Conservation (phyloP, 2,329 filamentous ascomycete species). For the Phyllosticta citrichinensis region DNA sequence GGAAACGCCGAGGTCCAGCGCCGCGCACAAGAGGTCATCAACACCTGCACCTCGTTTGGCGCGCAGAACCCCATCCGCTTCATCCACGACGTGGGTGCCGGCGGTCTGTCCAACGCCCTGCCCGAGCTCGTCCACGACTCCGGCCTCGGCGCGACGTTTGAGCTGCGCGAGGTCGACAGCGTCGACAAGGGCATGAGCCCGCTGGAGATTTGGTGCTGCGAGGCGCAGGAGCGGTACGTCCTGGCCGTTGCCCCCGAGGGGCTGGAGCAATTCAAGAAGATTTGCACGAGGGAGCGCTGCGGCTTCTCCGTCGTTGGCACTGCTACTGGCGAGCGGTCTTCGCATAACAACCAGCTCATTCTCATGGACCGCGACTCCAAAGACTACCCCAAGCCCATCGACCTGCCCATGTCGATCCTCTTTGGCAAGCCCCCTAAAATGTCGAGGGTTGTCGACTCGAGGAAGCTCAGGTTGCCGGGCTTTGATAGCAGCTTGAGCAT, state of each 20-base stretch:
- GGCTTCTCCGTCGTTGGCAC: constrained; percentile 85
- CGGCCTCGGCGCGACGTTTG: constrained; percentile 80
- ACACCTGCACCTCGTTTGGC: constrained; percentile 79
- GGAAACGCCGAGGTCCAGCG: constrained; percentile 96
- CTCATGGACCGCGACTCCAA: constrained; percentile 71
- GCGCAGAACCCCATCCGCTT: constrained; percentile 83
- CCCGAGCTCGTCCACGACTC: constrained; percentile 89
- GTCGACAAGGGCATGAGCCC: constrained; percentile 89
- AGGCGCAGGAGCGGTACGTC: constrained; percentile 94
- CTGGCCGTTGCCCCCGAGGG: constrained; percentile 73
- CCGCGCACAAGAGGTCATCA: constrained; percentile 95
- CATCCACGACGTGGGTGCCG: constrained; percentile 95
- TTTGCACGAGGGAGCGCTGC: constrained; percentile 75
- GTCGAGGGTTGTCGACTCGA: constrained; percentile 61
- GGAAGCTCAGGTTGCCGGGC: constrained; percentile 54
- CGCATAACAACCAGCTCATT: constrained; percentile 62
- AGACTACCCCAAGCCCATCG: constrained; percentile 68
- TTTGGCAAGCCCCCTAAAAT: constrained; percentile 84
- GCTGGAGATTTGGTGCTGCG: constrained; percentile 95
- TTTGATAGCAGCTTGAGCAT: constrained; percentile 68
- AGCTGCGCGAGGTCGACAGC: constrained; percentile 87
- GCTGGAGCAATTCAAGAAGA: constrained; percentile 60
- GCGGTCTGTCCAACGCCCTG: constrained; percentile 73
- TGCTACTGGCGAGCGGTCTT: constrained; percentile 50
- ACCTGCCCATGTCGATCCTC: constrained; percentile 77